Base-by-base conservation (phyloP, 768 basidiomycete genomes). In the Hygrophoropsis aurantiaca region DNA sequence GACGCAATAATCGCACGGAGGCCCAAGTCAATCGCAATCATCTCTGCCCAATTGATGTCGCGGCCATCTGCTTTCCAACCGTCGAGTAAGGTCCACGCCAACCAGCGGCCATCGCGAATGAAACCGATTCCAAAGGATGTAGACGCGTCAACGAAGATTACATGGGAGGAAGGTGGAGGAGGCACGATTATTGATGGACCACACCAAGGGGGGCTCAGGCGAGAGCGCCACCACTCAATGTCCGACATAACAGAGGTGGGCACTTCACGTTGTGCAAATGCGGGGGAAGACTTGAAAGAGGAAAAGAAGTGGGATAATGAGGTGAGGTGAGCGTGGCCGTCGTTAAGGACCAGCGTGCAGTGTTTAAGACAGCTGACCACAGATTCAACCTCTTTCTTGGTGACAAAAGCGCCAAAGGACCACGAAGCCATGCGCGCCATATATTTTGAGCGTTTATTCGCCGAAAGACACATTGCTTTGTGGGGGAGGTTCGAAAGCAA, bases 41-140 rank as follows among this genome's bases (percentile, higher is more conserved):
- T 68, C 54, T 77, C 75, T 0, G 68, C 71, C 74, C 75, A 78
- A 5, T 67, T 66, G 16, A 74, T 77, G 45, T 68, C 56, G 6
- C 68, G 34, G 7, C 61, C 59, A 0, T 59, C 43, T 3, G 40
- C 25, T 13, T 56, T 51, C 67, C 69, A 71, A 5, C 67, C 66
- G 0, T 49, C 35, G 15, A 44, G 57, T 10, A 75, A 56, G 21
- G 59, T 53, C 75, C 73, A 78, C 0, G 74, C 66, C 0, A 69
- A 51, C 74, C 74, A 78, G 2, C 40, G 34, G 1, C 54, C 56
- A 6, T 67, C 49, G 3, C 65, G 44, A 0, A 70, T 33, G 9
- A 79, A 53, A 1, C 77, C 75, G 13, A 77, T 73, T 0, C 75
- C 75, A 55, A 60, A 69, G 1, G 52, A 53, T 1, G 58, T 60